Base-by-base conservation (phyloP, 192 early-diverging fungal species). In the Backusella parvicylindrica region DNA sequence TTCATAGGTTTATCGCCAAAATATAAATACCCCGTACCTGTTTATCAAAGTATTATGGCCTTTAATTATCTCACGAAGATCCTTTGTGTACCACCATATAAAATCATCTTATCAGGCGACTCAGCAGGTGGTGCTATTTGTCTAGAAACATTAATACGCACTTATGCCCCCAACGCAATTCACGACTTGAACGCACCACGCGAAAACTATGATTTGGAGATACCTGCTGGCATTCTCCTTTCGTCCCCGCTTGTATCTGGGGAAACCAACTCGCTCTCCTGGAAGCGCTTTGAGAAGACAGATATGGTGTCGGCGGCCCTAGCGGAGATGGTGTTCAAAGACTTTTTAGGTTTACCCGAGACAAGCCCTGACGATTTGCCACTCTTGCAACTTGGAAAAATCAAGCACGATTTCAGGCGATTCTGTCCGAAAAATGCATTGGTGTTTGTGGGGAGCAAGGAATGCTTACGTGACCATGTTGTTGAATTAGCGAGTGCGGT, bases 61-160 rank as follows among this genome's bases (percentile, higher is more conserved):
- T 82, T 75, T 49, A 37, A 75, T 26, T 71, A 82, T 49, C 35
- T 82, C 16, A 37, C 40, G 11, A 50, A 21, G 47, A 40, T 63
- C 11, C 28, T 82, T 8, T 68, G 63, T 53, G 74, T 82, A 26
- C 28, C 76, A 18, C 53, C 64, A 28, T 23, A 33, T 1, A 82
- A 82, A 72, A 68, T 82, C 9, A 74, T 82, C 18, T 35, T 73
- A n/a, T 75, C 72, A 33, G 80, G 80, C 16, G 80, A 82, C 47
- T 82, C 80, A 41, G 63, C 75, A 28, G 80, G 80, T 12, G 80
- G 68, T 68, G 75, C 72, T 3, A 21, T 82, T 15, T 28, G 38
- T 9, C 60, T 82, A 33, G 80, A 82, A 74, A 71, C 66, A 2
- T 60, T 82, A 26, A 73, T 68, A 7, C 67, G 65, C 3, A 66